Base-by-base conservation (phyloP, 1,284 basidiomycete genomes). In the Ganoderma boninense region DNA sequence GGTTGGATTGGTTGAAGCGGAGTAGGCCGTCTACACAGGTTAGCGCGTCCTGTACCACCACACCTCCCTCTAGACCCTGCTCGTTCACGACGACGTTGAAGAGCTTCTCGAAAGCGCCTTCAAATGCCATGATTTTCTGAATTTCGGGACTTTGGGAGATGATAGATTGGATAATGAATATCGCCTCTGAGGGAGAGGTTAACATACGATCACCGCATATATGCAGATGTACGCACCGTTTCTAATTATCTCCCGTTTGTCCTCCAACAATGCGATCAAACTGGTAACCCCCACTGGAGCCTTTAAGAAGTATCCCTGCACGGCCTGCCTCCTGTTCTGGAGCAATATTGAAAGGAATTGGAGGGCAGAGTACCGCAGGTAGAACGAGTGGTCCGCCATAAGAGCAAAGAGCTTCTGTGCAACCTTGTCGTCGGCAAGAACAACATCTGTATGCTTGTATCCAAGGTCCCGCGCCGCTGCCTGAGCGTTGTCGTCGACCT, bases 121-220 rank as follows among this genome's bases (percentile, higher is more conserved):
- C 97, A 78, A 99, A 99, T 0, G 97, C 97, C 56, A 99, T 90
- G 29, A 99, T 92, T 83, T 99, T 99, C 80, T 99, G 97, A 63
- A 99, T 95, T 79, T 99, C 97, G 43, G 95, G 90, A 77, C 95
- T 99, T 74, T 96, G 93, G 1, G 90, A 89, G 56, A 95, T 90
- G 52, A 99, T 85, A 5, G 91, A 86, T 68, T 97, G 95, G 43
- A 97, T 86, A 79, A 97, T 89, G 16, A 92, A 87, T 44, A 99
- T 90, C 7, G 90, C 91, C 87, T 96, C 94, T 82, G 66, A 62
- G 62, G 26, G 13, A 16, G 32, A 40, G 11, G 10, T 56, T 42
- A 64, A 23, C 13, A 29, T 35, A 40, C 35, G 14, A 20, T 42
- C 38, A 16, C 52, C 35, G 52, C 60, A 62, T 56, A 56, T 65